These are phyloP conservation scores for Chimonanthus praecox DNA, from an alignment of 164 flowering plant species.

Conservation along the genomic window DNA sequence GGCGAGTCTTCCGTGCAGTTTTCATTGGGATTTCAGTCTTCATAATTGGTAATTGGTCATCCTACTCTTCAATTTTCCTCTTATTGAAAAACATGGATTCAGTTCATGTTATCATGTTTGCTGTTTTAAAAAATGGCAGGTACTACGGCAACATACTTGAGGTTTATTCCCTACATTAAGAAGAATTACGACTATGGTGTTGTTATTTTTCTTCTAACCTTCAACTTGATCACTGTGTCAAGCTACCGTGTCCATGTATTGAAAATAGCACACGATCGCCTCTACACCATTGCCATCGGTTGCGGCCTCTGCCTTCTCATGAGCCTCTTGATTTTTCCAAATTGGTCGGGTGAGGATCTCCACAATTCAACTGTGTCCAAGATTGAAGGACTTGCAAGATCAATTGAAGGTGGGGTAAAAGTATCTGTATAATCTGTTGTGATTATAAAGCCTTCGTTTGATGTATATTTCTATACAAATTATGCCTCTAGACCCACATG, in stretches of 20 bases:
- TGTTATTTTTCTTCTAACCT: constrained; percentile 81
- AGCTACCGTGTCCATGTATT: constrained; percentile 72
- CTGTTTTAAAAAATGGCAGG: constrained; percentile 14
- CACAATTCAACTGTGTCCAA: constrained; percentile 60
- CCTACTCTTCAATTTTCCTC: background rate
- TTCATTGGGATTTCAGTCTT: constrained; percentile 74
- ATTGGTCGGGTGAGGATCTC: constrained; percentile 88
- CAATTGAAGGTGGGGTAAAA: constrained; percentile 56
- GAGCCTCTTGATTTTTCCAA: constrained; percentile 76
- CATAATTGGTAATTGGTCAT: constrained; percentile 45
- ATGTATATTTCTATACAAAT: too few species aligned
- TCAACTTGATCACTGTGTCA: constrained; percentile 76
- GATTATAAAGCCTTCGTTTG: too few species aligned
- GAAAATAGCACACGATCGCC: constrained; percentile 57
- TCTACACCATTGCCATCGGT: constrained; percentile 80
- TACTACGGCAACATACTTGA: constrained; percentile 46
- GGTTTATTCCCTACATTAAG: constrained; percentile 79
- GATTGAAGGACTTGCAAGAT: constrained; percentile 72
- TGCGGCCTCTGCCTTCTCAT: constrained; percentile 74
- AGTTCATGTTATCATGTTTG: background rate
- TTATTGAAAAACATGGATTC: background rate
- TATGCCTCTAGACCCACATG: too few species aligned
- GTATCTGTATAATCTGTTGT: too few species aligned
- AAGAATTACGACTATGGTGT: constrained; percentile 89
- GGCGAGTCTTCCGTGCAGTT: constrained; percentile 44